Evolutionary conservation across 1,284 basidiomycete species (phyloP).

Genomic region (Tylopilus orsonianus): DNA sequence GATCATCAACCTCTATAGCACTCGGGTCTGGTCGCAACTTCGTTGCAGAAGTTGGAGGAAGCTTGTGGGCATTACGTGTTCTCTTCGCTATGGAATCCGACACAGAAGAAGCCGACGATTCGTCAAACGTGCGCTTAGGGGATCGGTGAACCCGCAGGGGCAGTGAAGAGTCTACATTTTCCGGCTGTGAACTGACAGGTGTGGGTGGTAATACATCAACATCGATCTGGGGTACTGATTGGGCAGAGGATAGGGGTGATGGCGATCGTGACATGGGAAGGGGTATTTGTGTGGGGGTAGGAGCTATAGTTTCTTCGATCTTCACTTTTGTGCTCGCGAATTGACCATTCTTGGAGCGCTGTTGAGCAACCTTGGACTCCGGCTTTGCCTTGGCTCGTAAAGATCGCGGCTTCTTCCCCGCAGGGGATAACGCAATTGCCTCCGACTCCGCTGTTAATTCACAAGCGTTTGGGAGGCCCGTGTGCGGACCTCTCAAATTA

Average conservation of each 20-base stretch:
- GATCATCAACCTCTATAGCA: constrained; percentile 32
- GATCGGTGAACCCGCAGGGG: constrained; percentile 42
- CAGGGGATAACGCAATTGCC: constrained; percentile 26
- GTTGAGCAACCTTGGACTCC: constrained; percentile 32
- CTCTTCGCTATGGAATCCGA: constrained; percentile 47
- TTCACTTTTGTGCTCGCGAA: constrained; percentile 29
- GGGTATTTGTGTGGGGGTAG: constrained; percentile 37
- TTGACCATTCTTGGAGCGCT: constrained; percentile 30
- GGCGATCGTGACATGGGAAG: constrained; percentile 47
- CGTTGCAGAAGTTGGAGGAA: constrained; percentile 20
- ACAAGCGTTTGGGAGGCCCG: constrained; percentile 69
- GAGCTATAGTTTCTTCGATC: constrained; percentile 21
- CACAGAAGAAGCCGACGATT: constrained; percentile 49
- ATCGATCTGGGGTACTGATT: constrained; percentile 31
- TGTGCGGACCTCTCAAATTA: constrained; percentile 82
- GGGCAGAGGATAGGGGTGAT: constrained; percentile 39
- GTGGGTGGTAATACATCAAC: constrained; percentile 31
- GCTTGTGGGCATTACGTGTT: constrained; percentile 33
- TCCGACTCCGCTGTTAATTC: constrained; percentile 47
- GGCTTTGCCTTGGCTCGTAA: constrained; percentile 22
- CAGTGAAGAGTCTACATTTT: constrained; percentile 27
- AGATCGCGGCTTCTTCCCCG: constrained; percentile 30
- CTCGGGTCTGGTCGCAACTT: constrained; percentile 22
- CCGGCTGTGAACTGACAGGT: constrained; percentile 20
- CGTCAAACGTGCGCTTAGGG: constrained; percentile 70